phyloP scores from a whole-genome alignment of 1,284 basidiomycete genomes.

The Sphaerobolus stellatus region DNA sequence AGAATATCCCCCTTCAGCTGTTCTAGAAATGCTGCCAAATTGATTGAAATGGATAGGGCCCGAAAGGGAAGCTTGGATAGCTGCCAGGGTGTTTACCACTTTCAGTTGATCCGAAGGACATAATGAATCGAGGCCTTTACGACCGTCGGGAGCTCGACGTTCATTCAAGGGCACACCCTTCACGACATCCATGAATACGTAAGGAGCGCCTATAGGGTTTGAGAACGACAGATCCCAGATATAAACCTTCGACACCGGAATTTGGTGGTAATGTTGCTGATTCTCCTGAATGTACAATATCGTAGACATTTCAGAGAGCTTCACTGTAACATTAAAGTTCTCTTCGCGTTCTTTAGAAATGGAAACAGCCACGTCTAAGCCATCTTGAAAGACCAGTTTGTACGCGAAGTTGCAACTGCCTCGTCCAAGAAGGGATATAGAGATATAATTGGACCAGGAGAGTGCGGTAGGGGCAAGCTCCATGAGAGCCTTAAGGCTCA shows the following conservation, averaged over 20 bases:
- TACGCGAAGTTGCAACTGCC: constrained; percentile 14
- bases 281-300: constrained; percentile 6
- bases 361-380: not conserved
- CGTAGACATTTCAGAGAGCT: constrained; percentile 11
- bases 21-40: constrained; percentile 14
- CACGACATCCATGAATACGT: constrained; percentile 16
- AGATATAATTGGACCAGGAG: constrained; percentile 3
- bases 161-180: constrained; percentile 2
- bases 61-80: constrained; percentile 13
- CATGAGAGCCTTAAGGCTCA: not conserved
- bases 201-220: constrained; percentile 10
- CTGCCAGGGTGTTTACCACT: constrained; percentile 14
- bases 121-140: constrained; percentile 10
- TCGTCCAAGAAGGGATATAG: constrained; percentile 11
- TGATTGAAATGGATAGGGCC: constrained; percentile 12
- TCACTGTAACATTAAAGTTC: constrained; percentile 7
- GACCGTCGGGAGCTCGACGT: not conserved
- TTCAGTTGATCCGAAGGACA: constrained; percentile 5
- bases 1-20: not conserved
- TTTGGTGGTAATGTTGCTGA: constrained; percentile 7
- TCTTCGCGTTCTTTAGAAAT: constrained; percentile 11
- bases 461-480: not conserved
- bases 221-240: constrained; percentile 10
- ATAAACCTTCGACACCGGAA: constrained; percentile 9
- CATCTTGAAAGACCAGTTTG: constrained; percentile 8